Evolutionary conservation across 2,329 filamentous ascomycete genomes (phyloP).

Genomic region (Zymoseptoria crescenta): DNA sequence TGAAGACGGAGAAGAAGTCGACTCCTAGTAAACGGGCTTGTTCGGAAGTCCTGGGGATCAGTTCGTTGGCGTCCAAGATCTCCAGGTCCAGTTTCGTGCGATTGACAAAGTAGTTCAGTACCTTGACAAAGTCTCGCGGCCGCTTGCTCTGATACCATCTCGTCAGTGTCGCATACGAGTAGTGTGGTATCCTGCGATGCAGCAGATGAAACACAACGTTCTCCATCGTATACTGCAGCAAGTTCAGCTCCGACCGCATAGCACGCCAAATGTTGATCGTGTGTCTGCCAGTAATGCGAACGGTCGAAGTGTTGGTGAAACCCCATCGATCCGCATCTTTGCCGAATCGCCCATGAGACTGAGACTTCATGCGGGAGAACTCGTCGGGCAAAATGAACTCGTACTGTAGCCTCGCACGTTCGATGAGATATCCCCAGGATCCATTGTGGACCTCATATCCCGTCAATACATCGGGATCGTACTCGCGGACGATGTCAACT

Average conservation of each 20-base stretch:
- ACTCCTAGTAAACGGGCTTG: slow-evolving; percentile 88
- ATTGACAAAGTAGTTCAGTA: slow-evolving; percentile 68
- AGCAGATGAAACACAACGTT: slow-evolving; percentile 89
- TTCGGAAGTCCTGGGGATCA: slow-evolving; percentile 83
- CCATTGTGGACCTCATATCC: slow-evolving; percentile 90
- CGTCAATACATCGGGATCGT: slow-evolving; percentile 87
- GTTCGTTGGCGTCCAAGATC: slow-evolving; percentile 81
- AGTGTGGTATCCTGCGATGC: slow-evolving; percentile 81
- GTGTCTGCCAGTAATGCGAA: slow-evolving; percentile 85
- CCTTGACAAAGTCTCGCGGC: slow-evolving; percentile 61
- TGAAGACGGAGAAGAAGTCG: slow-evolving; percentile 95
- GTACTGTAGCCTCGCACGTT: slow-evolving; percentile 76
- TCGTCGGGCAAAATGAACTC: slow-evolving; percentile 88
- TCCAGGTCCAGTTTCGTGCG: slow-evolving; percentile 78
- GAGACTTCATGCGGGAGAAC: slow-evolving; percentile 76
- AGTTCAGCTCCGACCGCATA: slow-evolving; percentile 84
- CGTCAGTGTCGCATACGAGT: slow-evolving; percentile 70
- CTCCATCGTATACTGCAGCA: slow-evolving; percentile 93
- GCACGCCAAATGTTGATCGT: slow-evolving; percentile 97
- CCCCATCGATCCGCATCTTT: slow-evolving; percentile 88
- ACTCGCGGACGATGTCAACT: slow-evolving; percentile 72
- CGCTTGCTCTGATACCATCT: slow-evolving; percentile 68
- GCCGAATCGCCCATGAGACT: slow-evolving; percentile 75
- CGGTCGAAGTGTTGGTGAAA: slow-evolving; percentile 86
- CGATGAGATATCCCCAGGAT: slow-evolving; percentile 94